Evolutionary conservation across 306 rosid species (phyloP).

Genomic region (Pueraria montana): DNA sequence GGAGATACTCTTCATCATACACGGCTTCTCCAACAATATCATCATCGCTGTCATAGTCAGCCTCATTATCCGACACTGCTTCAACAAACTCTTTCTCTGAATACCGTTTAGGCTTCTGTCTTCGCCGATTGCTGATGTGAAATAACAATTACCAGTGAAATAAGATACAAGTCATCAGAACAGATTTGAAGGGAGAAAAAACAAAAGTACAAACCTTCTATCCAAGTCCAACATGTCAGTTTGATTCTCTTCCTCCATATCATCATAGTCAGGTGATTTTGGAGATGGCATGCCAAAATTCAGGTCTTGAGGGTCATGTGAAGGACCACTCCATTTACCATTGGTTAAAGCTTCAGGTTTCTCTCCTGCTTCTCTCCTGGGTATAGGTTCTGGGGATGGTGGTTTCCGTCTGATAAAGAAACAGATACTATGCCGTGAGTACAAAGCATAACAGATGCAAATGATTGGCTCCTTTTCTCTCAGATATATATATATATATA

Average conservation of each 20-base stretch:
- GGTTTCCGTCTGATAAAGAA: conserved; percentile 65
- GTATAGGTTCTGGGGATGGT: conserved; percentile 80
- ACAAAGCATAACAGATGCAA: background rate
- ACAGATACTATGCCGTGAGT: conserved; percentile 31
- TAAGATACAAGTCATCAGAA: conserved; percentile 1
- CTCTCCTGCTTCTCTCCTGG: conserved; percentile 62
- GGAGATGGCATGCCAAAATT: conserved; percentile 76
- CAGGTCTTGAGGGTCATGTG: conserved; percentile 59
- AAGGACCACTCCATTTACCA: conserved; percentile 81
- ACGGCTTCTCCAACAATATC: conserved; percentile 97
- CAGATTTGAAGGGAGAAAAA: background rate
- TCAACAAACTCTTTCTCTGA: conserved; percentile 87
- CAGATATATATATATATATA: background rate
- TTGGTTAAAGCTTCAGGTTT: conserved; percentile 76
- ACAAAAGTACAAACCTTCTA: conserved; percentile 63
- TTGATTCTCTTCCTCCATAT: conserved; percentile 63
- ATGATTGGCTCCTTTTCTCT: background rate
- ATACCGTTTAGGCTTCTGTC: conserved; percentile 88
- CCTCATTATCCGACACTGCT: conserved; percentile 84
- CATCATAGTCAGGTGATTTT: conserved; percentile 76
- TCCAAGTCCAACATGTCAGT: conserved; percentile 74
- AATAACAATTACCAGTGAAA: conserved; percentile 39
- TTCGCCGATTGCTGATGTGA: conserved; percentile 70
- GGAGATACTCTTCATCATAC: conserved; percentile 89
- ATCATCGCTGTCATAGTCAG: conserved; percentile 85